phyloP scores from a whole-genome alignment of 306 rosid genomes.

The Quercus wislizeni region DNA sequence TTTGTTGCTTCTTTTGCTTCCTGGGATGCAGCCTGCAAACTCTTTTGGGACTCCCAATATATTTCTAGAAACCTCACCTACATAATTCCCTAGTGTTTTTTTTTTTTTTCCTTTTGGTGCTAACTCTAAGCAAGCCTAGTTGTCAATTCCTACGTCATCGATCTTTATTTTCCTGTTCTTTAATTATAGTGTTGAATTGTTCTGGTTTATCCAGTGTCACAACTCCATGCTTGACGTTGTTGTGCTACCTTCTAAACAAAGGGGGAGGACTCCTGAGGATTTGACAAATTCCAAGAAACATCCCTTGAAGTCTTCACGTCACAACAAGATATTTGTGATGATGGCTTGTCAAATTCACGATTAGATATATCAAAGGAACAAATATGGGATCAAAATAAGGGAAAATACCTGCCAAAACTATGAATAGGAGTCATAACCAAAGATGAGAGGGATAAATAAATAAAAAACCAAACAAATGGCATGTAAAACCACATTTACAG shows the following conservation, averaged over 20 bases:
- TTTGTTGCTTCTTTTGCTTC: constrained; percentile 14
- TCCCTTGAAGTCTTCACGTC: background rate
- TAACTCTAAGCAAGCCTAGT: no score
- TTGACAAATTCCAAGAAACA: constrained; percentile 1
- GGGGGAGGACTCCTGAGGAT: background rate
- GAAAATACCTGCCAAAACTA: constrained; percentile 15
- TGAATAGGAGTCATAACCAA: background rate
- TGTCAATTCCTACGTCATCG: no score
- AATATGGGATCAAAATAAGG: constrained; percentile 21
- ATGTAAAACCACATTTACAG: background rate
- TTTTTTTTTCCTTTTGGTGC: no score
- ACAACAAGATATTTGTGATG: background rate
- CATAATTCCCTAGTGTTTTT: constrained; percentile 3
- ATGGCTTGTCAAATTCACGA: background rate
- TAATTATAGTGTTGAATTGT: no score
- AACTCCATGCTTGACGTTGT: background rate
- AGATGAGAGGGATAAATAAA: background rate
- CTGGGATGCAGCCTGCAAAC: background rate
- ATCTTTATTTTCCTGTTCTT: no score
- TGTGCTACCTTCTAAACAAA: background rate
- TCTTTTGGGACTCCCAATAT: background rate
- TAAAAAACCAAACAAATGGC: background rate
- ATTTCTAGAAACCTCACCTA: background rate
- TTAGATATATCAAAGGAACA: background rate
- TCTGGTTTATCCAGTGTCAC: background rate